Base-by-base conservation (phyloP, 2,329 filamentous ascomycete genomes). In the Pyrenophora tritici-repentis region DNA sequence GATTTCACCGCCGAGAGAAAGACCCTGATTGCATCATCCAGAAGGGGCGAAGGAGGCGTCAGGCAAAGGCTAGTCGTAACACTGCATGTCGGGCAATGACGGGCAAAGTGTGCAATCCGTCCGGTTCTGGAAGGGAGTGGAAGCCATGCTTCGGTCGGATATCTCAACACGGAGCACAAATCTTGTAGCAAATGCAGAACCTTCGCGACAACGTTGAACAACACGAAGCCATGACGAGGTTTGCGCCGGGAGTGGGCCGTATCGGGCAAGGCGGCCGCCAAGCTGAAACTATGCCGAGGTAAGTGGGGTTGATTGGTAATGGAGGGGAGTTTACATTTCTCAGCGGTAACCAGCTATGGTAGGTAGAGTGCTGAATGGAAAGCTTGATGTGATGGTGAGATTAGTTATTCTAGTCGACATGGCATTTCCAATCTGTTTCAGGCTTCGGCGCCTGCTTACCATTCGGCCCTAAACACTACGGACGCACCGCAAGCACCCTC, bases 281-380 rank as follows among this genome's bases (percentile, higher is more conserved):
- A 34, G 14, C 35, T 49, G 52, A 39, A 46, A 38, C 49, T 57
- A 49, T 56, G 50, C 63, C 63, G 61, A 65, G 63, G 63, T 55
- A 66, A 62, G 61, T 62, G 61, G 63, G 63, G 58, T n/a, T 16
- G 31, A 54, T 56, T 61, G 50, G 54, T 55, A 53, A 59, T 55
- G 54, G 49, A 48, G 38, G 53, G 53, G 50, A 17, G 26, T 26
- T 14, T 20, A 48, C 20, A 29, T 22, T 18, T 13, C 33, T 24
- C 29, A 39, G 37, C 43, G 37, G 38, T 42, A 38, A 18, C 6
- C 26, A 29, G 29, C 17, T 2, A 50, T 12, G 14, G 20, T 38
- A 45, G 13, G 26, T 4, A 9, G 2, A 20, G 3, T 20, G 12
- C 31, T 40, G 41, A 31, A 24, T 29, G 41, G n/a, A 33, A 37